Percentiles rank a stretch among this genome's conserved stretches.
These are phyloP conservation scores for Malassezia vespertilionis DNA, from an alignment of 1,284 basidiomycete species.

Conservation along the genomic window DNA sequence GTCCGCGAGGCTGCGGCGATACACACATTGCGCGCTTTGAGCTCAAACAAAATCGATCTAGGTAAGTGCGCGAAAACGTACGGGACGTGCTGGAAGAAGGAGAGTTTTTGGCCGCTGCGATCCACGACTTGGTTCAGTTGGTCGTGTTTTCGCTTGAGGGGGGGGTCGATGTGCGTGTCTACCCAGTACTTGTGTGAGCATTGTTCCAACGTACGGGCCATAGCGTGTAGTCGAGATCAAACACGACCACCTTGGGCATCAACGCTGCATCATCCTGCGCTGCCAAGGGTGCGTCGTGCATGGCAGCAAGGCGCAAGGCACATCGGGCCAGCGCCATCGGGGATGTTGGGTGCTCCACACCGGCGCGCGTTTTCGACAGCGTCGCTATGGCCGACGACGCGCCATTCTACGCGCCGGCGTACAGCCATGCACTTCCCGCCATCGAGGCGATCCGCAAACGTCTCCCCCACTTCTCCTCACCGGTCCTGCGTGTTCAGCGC, in stretches of 20 bases:
- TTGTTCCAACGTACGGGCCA: conserved; percentile 24
- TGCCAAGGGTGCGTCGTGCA: no score
- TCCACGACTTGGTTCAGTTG: conserved; percentile 35
- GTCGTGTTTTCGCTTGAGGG: conserved; percentile 21
- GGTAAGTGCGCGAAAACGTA: neutral
- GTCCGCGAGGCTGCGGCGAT: conserved; percentile 38
- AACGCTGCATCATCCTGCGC: no score
- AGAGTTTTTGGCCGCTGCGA: conserved; percentile 19
- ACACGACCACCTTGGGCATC: conserved; percentile 32
- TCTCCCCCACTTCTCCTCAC: conserved; percentile 35
- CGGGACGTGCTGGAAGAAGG: conserved; percentile 39
- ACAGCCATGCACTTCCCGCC: conserved; percentile 21
- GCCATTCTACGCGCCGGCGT: conserved; percentile 33
- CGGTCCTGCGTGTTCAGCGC: conserved; percentile 49
- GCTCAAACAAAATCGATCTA: conserved; percentile 28
- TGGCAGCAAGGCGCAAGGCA: neutral
- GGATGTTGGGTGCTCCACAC: no score
- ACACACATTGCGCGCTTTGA: conserved; percentile 18
- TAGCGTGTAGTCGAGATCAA: conserved; percentile 43
- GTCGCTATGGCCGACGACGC: conserved; percentile 7
- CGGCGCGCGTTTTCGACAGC: no score
- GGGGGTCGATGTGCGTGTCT: conserved; percentile 37
- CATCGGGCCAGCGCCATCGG: no score
- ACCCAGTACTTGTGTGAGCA: conserved; percentile 23
- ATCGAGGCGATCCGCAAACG: conserved; percentile 28